These are phyloP conservation scores for Linderina pennispora DNA, from an alignment of 192 early-diverging fungal species.

Conservation along the genomic window DNA sequence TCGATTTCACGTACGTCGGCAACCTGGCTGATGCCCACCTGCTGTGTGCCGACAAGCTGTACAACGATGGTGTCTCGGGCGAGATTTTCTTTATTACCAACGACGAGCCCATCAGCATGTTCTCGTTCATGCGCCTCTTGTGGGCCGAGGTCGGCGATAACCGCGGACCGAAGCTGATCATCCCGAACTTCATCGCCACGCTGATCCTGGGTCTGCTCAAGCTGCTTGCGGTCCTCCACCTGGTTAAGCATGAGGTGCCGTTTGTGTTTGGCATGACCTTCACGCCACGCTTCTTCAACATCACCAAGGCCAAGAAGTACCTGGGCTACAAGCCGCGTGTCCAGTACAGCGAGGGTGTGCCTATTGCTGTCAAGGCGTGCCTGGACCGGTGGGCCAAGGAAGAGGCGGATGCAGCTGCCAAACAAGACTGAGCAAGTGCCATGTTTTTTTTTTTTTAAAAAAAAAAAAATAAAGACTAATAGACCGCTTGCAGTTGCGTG, in stretches of 20 bases:
- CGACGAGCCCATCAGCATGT: slow-evolving; percentile 82
- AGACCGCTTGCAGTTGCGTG: too few species aligned
- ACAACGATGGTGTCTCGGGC: slow-evolving; percentile 43
- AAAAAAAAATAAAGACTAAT: too few species aligned
- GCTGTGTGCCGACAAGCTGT: slow-evolving; percentile 72
- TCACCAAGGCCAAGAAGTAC: slow-evolving; percentile 71
- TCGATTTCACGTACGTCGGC: slow-evolving; percentile 92
- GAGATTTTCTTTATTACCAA: slow-evolving; percentile 91
- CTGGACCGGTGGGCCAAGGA: slow-evolving; percentile 38
- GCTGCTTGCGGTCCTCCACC: slow-evolving; percentile 51
- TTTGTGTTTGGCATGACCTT: slow-evolving; percentile 72
- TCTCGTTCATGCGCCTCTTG: slow-evolving; percentile 75
- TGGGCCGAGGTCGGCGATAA: slow-evolving; percentile 56
- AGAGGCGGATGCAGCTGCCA: slow-evolving; percentile 7
- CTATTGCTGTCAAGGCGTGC: slow-evolving; percentile 42
- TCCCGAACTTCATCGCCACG: slow-evolving; percentile 63
- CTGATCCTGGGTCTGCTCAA: slow-evolving; percentile 55
- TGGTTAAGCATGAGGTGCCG: slow-evolving; percentile 70
- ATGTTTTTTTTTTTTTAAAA: not conserved
- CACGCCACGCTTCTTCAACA: slow-evolving; percentile 82
- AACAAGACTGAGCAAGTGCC: not conserved
- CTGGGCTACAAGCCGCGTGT: slow-evolving; percentile 62
- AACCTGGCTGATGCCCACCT: slow-evolving; percentile 92
- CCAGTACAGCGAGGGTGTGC: slow-evolving; percentile 49
- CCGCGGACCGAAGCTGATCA: slow-evolving; percentile 52